These are phyloP conservation scores for Trichoderma endophyticum DNA, from an alignment of 2,329 filamentous ascomycete species.

Conservation along the genomic window DNA sequence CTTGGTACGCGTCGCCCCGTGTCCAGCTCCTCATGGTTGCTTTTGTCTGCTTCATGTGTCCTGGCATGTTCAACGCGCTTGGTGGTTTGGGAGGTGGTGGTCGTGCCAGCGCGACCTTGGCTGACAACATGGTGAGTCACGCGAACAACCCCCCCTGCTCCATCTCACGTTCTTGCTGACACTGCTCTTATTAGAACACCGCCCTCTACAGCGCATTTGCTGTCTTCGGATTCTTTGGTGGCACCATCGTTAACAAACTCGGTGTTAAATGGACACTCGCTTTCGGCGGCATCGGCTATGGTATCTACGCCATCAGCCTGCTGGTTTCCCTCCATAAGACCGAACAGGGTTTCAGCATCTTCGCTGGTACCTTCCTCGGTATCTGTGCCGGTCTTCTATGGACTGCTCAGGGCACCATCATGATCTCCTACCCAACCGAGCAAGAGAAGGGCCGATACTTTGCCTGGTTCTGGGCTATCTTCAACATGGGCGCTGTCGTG, in stretches of 20 bases:
- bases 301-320: constrained; percentile 68
- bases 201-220: constrained; percentile 72
- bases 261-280: constrained; percentile 66
- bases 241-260: constrained; percentile 72
- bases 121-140: constrained; percentile 57
- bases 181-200: background rate
- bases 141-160: background rate
- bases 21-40: constrained; percentile 68
- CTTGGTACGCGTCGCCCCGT: constrained; percentile 68
- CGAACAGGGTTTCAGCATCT: constrained; percentile 69
- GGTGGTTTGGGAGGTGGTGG: constrained; percentile 62
- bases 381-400: constrained; percentile 77
- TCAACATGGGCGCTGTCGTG: constrained; percentile 87
- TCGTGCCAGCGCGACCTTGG: constrained; percentile 49
- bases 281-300: constrained; percentile 74
- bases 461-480: constrained; percentile 91
- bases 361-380: constrained; percentile 72
- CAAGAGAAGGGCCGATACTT: constrained; percentile 82
- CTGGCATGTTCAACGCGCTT: constrained; percentile 70
- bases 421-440: constrained; percentile 87
- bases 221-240: constrained; percentile 66
- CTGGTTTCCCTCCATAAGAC: constrained; percentile 65
- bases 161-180: background rate
- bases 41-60: constrained; percentile 58
- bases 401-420: constrained; percentile 79